Base-by-base conservation (phyloP, 257 asterid species). In the Thymus mandschuricus region DNA sequence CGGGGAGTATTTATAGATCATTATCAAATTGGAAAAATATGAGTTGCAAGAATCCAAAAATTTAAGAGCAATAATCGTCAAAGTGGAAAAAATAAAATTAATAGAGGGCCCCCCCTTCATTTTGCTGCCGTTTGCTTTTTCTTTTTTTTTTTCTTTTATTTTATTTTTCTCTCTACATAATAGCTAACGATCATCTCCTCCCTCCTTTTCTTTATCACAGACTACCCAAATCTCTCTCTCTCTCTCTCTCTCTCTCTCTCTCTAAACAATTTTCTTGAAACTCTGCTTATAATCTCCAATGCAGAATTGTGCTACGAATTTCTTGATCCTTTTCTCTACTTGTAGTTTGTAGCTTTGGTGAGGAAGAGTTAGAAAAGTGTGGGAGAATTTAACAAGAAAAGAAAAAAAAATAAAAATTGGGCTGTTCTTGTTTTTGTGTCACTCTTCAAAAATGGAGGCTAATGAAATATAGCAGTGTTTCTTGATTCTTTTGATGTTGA, bases 391-490 rank as follows among this genome's bases (percentile, higher is more conserved):
- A 51, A 9, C 41, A 33, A 59, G 34, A 12, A 15, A 35, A 65
- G 3, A 61, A 51, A 38, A 10, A 21, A 21, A 21, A 21, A 21
- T 21, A 76, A 78, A 75, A 73, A 67, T 67, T 63, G 86, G 71
- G 75, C n/a, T 69, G 73, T 75, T 60, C 64, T 41, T 80, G 54
- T 56, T 62, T 77, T 10, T 27, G 7, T 46, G 59, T 44, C 52
- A 56, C 66, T 66, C 63, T 75, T 69, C 33, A 34, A 3, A 73
- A 69, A 85, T 85, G 87, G 87, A 85, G 69, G 87, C 86, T 41
- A 62, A 82, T 72, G 90, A 85, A 82, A 76, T 82, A 68, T 77
- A 85, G 74, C 82, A 78, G 81, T 35, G 65, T 50, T 68, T 71
- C 6, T 62, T 60, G 62, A 62, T 82, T 79, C 79, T 74, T 76